These are phyloP conservation scores for Pelargonium exstipulatum DNA, from an alignment of 441 rosid genomes.

Conservation along the genomic window DNA sequence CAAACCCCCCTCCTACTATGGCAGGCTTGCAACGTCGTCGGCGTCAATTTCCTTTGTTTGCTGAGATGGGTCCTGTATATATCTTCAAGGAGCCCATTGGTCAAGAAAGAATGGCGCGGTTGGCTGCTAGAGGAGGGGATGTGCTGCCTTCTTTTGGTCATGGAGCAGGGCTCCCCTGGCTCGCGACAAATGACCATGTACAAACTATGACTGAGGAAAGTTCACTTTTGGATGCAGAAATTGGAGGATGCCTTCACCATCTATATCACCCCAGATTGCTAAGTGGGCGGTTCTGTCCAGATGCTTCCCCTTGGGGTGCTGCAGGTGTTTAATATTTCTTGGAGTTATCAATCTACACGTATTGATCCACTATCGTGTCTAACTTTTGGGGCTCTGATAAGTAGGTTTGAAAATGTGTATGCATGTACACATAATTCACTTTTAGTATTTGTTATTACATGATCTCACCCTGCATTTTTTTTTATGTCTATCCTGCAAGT, in stretches of 20 bases:
- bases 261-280: slow-evolving; percentile 89
- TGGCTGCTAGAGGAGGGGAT: slow-evolving; percentile 98
- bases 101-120: slow-evolving; percentile 77
- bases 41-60: slow-evolving; percentile 97
- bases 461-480: not conserved
- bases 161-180: slow-evolving; percentile 98
- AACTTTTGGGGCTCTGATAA: not conserved
- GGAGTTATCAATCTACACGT: not conserved
- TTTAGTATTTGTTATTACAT: not conserved
- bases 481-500: not conserved
- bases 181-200: slow-evolving; percentile 67
- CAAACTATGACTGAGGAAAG: slow-evolving; percentile 67
- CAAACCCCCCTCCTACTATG: slow-evolving; percentile 98
- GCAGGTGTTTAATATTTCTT: slow-evolving; percentile 48
- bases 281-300: slow-evolving; percentile 94
- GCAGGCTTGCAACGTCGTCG: slow-evolving; percentile 98
- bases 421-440: not conserved
- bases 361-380: not conserved
- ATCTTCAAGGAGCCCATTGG: slow-evolving; percentile 96
- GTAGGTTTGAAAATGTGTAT: not conserved
- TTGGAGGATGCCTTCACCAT: slow-evolving; percentile 79
- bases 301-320: slow-evolving; percentile 92
- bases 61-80: slow-evolving; percentile 98
- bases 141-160: slow-evolving; percentile 81
- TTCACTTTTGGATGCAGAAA: slow-evolving; percentile 80